Base-by-base conservation (phyloP, 805 yeast species). In the Wickerhamomyces hampshirensis region DNA sequence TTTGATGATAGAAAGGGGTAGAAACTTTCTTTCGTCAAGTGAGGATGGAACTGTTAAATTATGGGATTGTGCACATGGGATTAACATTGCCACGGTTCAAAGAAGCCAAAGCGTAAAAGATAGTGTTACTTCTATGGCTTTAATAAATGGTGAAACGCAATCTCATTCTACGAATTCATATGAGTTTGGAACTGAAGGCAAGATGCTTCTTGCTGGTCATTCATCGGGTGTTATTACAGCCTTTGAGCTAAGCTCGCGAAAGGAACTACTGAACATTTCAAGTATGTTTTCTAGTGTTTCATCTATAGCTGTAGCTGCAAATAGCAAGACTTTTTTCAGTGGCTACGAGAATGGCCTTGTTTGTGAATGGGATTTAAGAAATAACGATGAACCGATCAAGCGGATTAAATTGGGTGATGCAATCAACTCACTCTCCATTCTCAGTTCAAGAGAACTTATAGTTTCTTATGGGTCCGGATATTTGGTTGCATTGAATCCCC, bases 11-110 rank as follows among this genome's bases (percentile, higher is more conserved):
- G 88, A 77, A 0, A 60, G 73, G 13, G 94, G 95, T 1, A 60
- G 91, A 28, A 83, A 84, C 50, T 62, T 85, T 40, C 43, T 81
- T 14, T 69, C 81, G 6, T 61, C 77, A 9, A 68, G 76, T 6
- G 34, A 43, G 5, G 84, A 77, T 53, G 85, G 85, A 1, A 50
- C 72, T 0, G 62, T 80, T 1, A 65, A 60, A 29, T 50, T 85
- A 26, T 84, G 88, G 89, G 91, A 83, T 47, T 74, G 86, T 53
- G 80, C 84, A 0, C 50, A 69, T 1, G 86, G 80, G 1, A 35
- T 49, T 14, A 48, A 58, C 7, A 51, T 81, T 5, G 59, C 68
- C 47, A 56, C 62, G 26, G 65, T 75, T 34, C 42, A 48, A 6
- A 61, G 73, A 26, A 52, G 48, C 8, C 61, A 57, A 24, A 57